These are phyloP conservation scores for Limonium bicolor DNA, from an alignment of 148 eudicot genomes.

Conservation along the genomic window DNA sequence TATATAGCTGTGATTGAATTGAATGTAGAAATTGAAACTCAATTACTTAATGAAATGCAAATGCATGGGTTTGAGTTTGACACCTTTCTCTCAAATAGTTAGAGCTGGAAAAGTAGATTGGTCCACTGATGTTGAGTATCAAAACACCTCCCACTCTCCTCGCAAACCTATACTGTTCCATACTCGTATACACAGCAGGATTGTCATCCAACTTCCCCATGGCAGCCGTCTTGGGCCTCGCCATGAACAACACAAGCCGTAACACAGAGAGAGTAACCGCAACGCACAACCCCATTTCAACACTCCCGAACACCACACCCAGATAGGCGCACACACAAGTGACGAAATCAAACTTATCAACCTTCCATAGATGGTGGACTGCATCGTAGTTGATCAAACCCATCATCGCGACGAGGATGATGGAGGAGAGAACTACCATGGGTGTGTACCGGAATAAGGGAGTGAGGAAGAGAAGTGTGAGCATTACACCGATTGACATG, in stretches of 20 bases:
- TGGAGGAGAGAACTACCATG: conserved; percentile 40
- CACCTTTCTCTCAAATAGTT: conserved; percentile 54
- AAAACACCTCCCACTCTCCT: conserved; percentile 31
- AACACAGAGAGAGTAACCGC: conserved; percentile 37
- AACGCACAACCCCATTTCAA: conserved; percentile 32
- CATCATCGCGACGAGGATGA: conserved; percentile 48
- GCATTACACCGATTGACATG: conserved; percentile 49
- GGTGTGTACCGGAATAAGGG: conserved; percentile 66
- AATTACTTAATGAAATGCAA: too few relatives aligned
- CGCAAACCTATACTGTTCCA: conserved; percentile 33
- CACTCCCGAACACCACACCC: conserved; percentile 46
- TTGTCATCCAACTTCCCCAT: conserved; percentile 50
- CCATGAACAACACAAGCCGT: conserved; percentile 35
- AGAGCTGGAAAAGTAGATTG: conserved; percentile 42
- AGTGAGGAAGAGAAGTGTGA: conserved; percentile 33
- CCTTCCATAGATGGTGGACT: conserved; percentile 32
- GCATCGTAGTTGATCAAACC: conserved; percentile 41
- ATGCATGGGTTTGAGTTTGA: too few relatives aligned
- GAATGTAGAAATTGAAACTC: too few relatives aligned
- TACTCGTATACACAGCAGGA: conserved; percentile 26
- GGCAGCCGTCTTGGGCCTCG: conserved; percentile 43
- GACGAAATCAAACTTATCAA: conserved; percentile 58
- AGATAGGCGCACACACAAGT: conserved; percentile 29
- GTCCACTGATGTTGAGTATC: conserved; percentile 40
- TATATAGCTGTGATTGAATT: too few relatives aligned